Base-by-base conservation (phyloP, 2,329 filamentous ascomycete genomes). In the Aphanoascus verrucosus region DNA sequence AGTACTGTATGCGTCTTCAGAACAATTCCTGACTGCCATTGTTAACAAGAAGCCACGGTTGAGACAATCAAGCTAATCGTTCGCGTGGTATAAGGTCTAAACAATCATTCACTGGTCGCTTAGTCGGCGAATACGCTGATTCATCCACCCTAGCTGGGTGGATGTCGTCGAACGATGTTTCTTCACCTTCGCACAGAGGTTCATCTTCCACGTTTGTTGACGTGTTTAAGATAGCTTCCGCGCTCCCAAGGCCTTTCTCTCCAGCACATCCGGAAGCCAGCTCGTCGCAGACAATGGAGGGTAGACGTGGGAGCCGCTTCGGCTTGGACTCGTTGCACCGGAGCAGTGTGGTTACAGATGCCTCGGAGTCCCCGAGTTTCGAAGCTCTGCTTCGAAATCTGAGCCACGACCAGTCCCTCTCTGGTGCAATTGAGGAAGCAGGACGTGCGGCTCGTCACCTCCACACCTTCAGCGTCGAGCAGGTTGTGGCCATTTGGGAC, bases 101-200 rank as follows among this genome's bases (percentile, higher is more conserved):
- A 19, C 51, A 31, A 31, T 32, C 31, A 52, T 45, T 45, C 40
- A 52, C 51, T 37, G 28, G 37, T 35, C 34, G 34, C 43, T 47
- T 53, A 53, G 44, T 53, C 51, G 50, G 6, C 51, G 23, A 37
- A 11, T 7, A 9, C 8, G 15, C 23, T 23, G 15, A n/a, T 19
- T 43, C 51, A 42, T 53, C 43, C 28, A 23, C 52, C 52, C 52
- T 17, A 20, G 17, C 57, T 56, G 59, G 58, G 63, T 66, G 68
- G 62, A 71, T 72, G 69, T 67, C 67, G 69, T 64, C 69, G 63
- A 69, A 70, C 60, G 68, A 72, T 70, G 69, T 59, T 65, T 60
- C 62, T 63, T 60, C 63, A 56, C 59, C 63, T 50, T 63, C 49
- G 9, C 53, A 66, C 31, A 63, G 66, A 55, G 61, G 64, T 55